Base-by-base conservation (phyloP, 495 filamentous ascomycete genomes). In the Penicillium manginii region DNA sequence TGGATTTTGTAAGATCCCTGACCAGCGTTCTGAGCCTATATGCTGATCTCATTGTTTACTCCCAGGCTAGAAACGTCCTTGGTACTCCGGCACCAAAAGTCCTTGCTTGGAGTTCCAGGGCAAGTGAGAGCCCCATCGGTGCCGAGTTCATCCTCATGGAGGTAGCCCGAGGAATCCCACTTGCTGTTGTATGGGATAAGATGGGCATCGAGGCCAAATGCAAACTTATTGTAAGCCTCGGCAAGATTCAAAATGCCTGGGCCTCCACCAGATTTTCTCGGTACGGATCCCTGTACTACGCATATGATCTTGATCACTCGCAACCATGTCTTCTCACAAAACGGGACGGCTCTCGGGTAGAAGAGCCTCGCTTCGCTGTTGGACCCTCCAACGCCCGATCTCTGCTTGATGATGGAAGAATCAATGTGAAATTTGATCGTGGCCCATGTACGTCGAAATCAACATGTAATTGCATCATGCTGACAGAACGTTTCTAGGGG, bases 131-230 rank as follows among this genome's bases (percentile, higher is more conserved):
- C 45, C 22, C 67, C 3, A 68, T 77, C 18, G 71, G 68, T 7
- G 63, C 72, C 17, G 69, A 77, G 59, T 78, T 75, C 39, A 78
- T 76, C 14, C 64, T 77, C 22, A 77, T 77, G 69, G 75, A 73
- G 48, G 74, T 73, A 52, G 73, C 68, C 5, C 15, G 58, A 18
- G 77, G 73, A 4, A 53, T 74, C 50, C 73, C 64, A 26, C 55
- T 79, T 10, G 74, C 64, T 50, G 49, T 69, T 37, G 37, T 45
- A 35, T 76, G 70, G 74, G 60, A 45, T 4, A 49, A 57, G 8
- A 67, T 77, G 58, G 52, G 39, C 1, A 54, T 67, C 37, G 31
- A 55, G 10, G 61, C 76, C 5, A 61, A 64, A 50, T 53, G 73
- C 2, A 32, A 68, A 42, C 54, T 78, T 5, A 71, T 78, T 14